Percentiles rank a stretch among this genome's conserved stretches.
Evolutionary conservation across 768 basidiomycete genomes (phyloP).

Genomic region (Exidia glandulosa): DNA sequence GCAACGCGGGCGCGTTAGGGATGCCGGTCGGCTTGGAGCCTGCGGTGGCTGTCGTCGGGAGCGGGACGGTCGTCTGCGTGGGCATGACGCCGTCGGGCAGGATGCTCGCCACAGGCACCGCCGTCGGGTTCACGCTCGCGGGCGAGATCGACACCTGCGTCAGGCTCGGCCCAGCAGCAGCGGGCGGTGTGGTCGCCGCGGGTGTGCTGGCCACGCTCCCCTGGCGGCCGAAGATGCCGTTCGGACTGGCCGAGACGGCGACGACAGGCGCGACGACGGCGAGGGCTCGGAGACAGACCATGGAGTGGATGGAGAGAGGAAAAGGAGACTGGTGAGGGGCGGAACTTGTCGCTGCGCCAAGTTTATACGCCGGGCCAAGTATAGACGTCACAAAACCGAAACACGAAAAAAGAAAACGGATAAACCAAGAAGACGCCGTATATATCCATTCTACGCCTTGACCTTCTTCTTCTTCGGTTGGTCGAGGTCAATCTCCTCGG

Average conservation of each 20-base stretch:
- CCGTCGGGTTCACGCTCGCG: constrained; percentile 45
- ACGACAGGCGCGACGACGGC: background rate
- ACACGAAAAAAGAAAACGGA: background rate
- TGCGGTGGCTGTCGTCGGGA: constrained; percentile 36
- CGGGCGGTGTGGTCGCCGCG: constrained; percentile 7
- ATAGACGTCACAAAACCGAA: background rate
- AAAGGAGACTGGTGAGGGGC: background rate
- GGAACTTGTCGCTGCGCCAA: background rate
- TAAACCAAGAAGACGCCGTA: background rate
- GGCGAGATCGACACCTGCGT: constrained; percentile 25
- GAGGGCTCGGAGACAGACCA: background rate
- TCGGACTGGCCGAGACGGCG: background rate
- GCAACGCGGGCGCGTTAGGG: constrained; percentile 43
- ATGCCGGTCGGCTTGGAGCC: constrained; percentile 42
- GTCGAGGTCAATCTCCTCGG: constrained; percentile 80
- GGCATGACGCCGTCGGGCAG: constrained; percentile 25
- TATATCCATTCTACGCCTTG: constrained; percentile 30
- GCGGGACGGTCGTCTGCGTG: constrained; percentile 31
- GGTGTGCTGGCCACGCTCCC: background rate
- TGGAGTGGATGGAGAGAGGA: background rate
- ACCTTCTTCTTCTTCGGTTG: constrained; percentile 69
- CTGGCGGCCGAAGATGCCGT: background rate
- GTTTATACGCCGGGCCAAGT: background rate
- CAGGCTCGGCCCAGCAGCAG: constrained; percentile 21
- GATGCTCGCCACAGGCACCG: constrained; percentile 43